Conservation (phyloP, 2,329 filamentous ascomycete genomes). For the Aureobasidium melanogenum region DNA sequence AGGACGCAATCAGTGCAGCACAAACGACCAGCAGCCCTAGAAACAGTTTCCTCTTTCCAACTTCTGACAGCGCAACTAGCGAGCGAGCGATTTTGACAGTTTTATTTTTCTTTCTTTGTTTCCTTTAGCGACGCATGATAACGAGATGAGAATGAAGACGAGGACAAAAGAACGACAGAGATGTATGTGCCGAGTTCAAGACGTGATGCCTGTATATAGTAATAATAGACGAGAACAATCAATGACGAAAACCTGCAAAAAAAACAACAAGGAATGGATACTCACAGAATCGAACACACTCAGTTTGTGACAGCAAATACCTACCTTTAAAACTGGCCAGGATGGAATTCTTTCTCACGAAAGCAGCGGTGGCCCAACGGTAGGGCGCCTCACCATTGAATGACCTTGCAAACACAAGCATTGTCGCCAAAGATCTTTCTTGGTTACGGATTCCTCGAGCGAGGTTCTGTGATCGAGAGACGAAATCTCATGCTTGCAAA, state of each 20-base stretch:
- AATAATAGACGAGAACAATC: neutral
- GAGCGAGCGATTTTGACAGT: neutral
- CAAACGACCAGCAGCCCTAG: neutral
- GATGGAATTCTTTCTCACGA: neutral
- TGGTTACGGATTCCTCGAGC: neutral
- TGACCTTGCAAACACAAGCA: neutral
- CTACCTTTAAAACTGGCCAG: neutral
- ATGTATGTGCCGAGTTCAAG: neutral
- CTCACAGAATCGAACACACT: neutral
- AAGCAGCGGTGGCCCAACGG: neutral
- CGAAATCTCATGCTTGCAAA: neutral
- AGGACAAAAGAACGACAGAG: neutral
- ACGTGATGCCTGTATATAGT: neutral
- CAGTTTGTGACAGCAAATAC: neutral
- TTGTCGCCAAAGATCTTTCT: neutral
- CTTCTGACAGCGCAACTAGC: neutral
- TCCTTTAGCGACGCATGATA: neutral
- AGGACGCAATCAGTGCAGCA: neutral
- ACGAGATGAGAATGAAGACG: neutral
- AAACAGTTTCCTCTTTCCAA: neutral
- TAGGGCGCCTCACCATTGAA: neutral
- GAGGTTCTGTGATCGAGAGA: neutral
- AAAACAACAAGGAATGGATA: too few relatives aligned
- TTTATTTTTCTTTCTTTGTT: neutral
- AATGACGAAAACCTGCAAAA: neutral